phyloP scores from a whole-genome alignment of 169 alveolate species.

The Theileria annulata region DNA sequence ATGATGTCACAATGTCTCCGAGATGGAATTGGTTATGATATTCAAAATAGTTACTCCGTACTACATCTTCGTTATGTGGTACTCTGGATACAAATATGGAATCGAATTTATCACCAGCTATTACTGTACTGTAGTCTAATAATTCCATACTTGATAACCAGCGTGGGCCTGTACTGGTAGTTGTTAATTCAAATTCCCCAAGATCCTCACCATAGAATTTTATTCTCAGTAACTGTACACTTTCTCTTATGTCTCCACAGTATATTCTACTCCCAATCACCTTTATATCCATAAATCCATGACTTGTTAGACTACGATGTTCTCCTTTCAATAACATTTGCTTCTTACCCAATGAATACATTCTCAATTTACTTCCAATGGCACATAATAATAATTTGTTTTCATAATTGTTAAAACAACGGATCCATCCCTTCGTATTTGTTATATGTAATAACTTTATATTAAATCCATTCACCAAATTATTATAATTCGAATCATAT shows the following conservation, averaged over 20 bases:
- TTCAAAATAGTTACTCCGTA: constrained; percentile 84
- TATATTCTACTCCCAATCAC: constrained; percentile 88
- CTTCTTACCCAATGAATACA: constrained; percentile 96
- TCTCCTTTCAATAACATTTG: constrained; percentile 94
- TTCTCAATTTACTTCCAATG: constrained; percentile 89
- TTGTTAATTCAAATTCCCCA: constrained; percentile 74
- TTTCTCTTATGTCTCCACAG: constrained; percentile 92
- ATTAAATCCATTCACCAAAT: constrained; percentile 13
- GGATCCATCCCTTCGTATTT: constrained; percentile 88
- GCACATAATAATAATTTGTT: constrained; percentile 91
- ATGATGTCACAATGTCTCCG: constrained; percentile 96
- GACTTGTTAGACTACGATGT: constrained; percentile 77
- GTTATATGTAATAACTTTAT: constrained; percentile 86
- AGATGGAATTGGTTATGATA: constrained; percentile 94
- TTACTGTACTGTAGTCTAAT: constrained; percentile 94
- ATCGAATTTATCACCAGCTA: constrained; percentile 79
- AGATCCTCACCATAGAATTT: constrained; percentile 75
- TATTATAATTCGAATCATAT: constrained; percentile 65
- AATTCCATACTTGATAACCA: constrained; percentile 93
- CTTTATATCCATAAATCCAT: constrained; percentile 78
- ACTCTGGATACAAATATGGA: constrained; percentile 44
- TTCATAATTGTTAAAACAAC: constrained; percentile 89
- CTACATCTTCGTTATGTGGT: constrained; percentile 56
- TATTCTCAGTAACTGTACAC: constrained; percentile 87
- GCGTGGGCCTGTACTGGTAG: constrained; percentile 92